These are phyloP conservation scores for Euphorbia pulcherrima DNA, from an alignment of 345 rosid genomes.

Conservation along the genomic window DNA sequence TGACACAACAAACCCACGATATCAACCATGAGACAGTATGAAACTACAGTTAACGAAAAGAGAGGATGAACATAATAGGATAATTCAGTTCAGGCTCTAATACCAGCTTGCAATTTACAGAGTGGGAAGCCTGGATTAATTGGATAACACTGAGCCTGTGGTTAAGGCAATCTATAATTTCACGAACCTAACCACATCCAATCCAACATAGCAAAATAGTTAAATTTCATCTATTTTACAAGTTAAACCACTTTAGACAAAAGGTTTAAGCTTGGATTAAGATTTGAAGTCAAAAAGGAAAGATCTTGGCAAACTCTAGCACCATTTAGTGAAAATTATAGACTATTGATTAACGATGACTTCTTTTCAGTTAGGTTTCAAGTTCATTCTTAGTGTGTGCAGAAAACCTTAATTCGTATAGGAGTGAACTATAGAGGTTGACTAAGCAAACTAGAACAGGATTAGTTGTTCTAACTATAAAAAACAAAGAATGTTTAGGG, in stretches of 20 bases:
- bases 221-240: not conserved
- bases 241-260: not conserved
- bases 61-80: not conserved
- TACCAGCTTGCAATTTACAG: slow-evolving; percentile 82
- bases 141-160: slow-evolving; percentile 41
- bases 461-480: too few species aligned
- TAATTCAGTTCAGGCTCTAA: slow-evolving; percentile 8
- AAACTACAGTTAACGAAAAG: not conserved
- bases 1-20: slow-evolving; percentile 24
- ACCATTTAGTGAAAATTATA: not conserved
- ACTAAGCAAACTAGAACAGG: too few species aligned
- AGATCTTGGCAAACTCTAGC: not conserved
- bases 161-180: slow-evolving; percentile 59
- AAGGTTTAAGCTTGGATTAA: not conserved
- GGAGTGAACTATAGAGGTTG: too few species aligned
- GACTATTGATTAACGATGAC: too few species aligned
- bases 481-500: not conserved
- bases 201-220: slow-evolving; percentile 4
- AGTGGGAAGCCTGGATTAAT: slow-evolving; percentile 43
- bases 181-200: slow-evolving; percentile 46
- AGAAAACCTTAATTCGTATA: too few species aligned
- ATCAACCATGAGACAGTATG: slow-evolving; percentile 11
- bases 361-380: too few species aligned
- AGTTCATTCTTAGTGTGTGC: too few species aligned
- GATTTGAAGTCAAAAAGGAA: not conserved